phyloP scores from a whole-genome alignment of 768 basidiomycete genomes.

The Trametes sanguinea region DNA sequence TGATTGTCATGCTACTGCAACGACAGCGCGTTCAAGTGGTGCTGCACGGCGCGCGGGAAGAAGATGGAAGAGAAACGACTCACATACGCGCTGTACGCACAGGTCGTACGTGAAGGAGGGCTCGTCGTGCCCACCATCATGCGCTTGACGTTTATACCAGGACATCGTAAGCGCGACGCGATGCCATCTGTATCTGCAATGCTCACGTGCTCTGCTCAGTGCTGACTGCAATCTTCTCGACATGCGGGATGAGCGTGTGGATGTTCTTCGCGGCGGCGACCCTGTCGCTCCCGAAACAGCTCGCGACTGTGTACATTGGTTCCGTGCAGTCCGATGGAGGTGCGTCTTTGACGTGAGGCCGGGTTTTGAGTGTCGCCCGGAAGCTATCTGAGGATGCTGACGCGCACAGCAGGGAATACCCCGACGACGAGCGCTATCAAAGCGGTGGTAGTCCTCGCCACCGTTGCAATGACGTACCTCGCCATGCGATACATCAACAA shows the following conservation, averaged over 20 bases:
- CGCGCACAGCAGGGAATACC: background rate
- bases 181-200: background rate
- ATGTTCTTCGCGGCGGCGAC: conserved; percentile 74
- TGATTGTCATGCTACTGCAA: background rate
- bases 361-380: background rate
- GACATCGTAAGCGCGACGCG: conserved; percentile 61
- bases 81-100: conserved; percentile 49
- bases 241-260: conserved; percentile 80
- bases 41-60: conserved; percentile 70
- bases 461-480: conserved; percentile 64
- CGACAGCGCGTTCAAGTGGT: conserved; percentile 75
- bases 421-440: conserved; percentile 57
- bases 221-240: conserved; percentile 80
- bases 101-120: conserved; percentile 81
- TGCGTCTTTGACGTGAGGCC: background rate
- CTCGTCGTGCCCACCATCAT: conserved; percentile 79
- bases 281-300: conserved; percentile 82
- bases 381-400: background rate
- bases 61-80: conserved; percentile 52
- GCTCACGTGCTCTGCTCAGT: conserved; percentile 41
- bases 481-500: conserved; percentile 83
- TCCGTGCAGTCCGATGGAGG: conserved; percentile 29
- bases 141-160: conserved; percentile 79
- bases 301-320: conserved; percentile 88
- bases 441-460: conserved; percentile 63